Conservation (phyloP, 1,139 yeast genomes). For the Geotrichum carabidarum region DNA sequence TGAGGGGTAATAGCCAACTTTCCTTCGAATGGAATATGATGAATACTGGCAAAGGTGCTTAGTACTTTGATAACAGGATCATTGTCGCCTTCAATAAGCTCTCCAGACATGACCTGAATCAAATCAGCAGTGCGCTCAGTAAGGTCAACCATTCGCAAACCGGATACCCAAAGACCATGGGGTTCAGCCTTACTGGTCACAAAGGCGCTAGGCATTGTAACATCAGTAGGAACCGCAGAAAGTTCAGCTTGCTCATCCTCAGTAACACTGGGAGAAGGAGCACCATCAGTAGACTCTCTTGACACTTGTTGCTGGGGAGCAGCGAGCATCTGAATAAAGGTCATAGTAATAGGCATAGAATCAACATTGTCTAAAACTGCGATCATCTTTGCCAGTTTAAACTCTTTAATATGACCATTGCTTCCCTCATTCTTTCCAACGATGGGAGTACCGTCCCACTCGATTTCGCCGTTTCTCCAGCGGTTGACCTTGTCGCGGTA, state of each 20-base stretch:
- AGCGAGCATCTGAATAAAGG: constrained; percentile 35
- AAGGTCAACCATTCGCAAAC: constrained; percentile 53
- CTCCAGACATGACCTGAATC: constrained; percentile 53
- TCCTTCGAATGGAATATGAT: constrained; percentile 49
- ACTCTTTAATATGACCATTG: constrained; percentile 18
- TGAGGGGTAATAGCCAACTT: constrained; percentile 50
- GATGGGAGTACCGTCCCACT: constrained; percentile 40
- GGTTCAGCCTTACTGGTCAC: constrained; percentile 25
- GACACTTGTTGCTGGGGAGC: constrained; percentile 13
- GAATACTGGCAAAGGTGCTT: constrained; percentile 50
- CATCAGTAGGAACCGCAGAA: constrained; percentile 24
- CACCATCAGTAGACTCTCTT: not conserved
- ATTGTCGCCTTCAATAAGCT: constrained; percentile 38
- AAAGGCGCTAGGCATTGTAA: constrained; percentile 24
- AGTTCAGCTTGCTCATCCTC: constrained; percentile 14
- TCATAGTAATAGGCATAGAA: constrained; percentile 29
- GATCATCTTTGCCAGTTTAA: constrained; percentile 20
- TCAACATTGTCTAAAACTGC: constrained; percentile 29
- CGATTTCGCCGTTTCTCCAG: constrained; percentile 42
- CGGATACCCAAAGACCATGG: constrained; percentile 43
- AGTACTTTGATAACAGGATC: constrained; percentile 51
- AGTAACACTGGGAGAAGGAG: not conserved
- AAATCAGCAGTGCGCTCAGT: constrained; percentile 65
- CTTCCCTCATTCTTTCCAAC: constrained; percentile 9
- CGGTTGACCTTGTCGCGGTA: constrained; percentile 52